A percentile compares a stretch with the other conserved stretches of the same genome.
phyloP scores from a whole-genome alignment of 1,284 basidiomycete genomes.

The Cutaneotrichosporon mucoides region DNA sequence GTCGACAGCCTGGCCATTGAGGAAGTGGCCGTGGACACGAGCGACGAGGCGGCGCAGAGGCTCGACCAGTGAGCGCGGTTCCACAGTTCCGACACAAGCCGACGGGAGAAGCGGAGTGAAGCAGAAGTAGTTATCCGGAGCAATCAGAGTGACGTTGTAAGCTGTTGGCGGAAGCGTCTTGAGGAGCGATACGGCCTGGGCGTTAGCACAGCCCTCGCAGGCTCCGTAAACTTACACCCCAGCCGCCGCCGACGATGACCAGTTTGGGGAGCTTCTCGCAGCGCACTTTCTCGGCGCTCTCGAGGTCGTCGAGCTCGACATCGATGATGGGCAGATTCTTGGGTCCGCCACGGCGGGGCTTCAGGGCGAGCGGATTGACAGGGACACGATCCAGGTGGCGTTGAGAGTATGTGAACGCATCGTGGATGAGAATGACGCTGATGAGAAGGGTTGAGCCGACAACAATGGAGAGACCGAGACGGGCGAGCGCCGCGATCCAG shows the following conservation, averaged over 20 bases:
- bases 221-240: slow-evolving; percentile 67
- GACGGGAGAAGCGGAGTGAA: slow-evolving; percentile 87
- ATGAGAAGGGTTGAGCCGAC: slow-evolving; percentile 64
- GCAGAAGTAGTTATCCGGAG: slow-evolving; percentile 56
- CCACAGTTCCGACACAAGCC: slow-evolving; percentile 77
- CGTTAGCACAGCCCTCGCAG: too few species aligned
- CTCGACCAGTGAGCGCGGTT: slow-evolving; percentile 82
- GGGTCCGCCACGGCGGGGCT: slow-evolving; percentile 76
- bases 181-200: slow-evolving; percentile 75
- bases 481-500: slow-evolving; percentile 23
- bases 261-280: slow-evolving; percentile 71
- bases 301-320: slow-evolving; percentile 45
- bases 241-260: slow-evolving; percentile 90
- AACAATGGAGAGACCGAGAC: slow-evolving; percentile 56
- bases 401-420: slow-evolving; percentile 77
- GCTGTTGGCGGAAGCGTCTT: slow-evolving; percentile 68
- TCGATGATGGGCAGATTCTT: slow-evolving; percentile 82
- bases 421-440: slow-evolving; percentile 73
- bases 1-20: slow-evolving; percentile 78
- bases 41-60: slow-evolving; percentile 87
- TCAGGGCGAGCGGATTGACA: slow-evolving; percentile 72
- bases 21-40: slow-evolving; percentile 78
- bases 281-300: slow-evolving; percentile 62
- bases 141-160: slow-evolving; percentile 86
- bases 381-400: slow-evolving; percentile 78